Percentiles rank a stretch among this genome's conserved stretches.
These are phyloP conservation scores for Dothideomycetes sp. DNA, from an alignment of 2,329 filamentous ascomycete species.

Conservation along the genomic window DNA sequence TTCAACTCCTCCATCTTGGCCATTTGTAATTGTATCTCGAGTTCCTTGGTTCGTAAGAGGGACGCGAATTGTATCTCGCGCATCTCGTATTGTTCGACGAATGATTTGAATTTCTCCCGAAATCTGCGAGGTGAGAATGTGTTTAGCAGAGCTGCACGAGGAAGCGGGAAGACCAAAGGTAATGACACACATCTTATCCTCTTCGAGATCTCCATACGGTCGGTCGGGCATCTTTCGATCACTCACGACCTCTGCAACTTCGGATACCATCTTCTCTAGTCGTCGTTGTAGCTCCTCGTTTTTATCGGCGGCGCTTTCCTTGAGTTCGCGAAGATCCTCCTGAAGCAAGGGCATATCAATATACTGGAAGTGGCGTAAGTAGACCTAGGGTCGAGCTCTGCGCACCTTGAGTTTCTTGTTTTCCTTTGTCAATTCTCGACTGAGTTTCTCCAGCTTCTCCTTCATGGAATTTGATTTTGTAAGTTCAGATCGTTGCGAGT, in stretches of 20 bases:
- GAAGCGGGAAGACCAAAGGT: not conserved
- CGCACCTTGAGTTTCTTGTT: constrained; percentile 95
- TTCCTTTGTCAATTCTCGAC: constrained; percentile 85
- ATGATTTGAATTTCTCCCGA: constrained; percentile 78
- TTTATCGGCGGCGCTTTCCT: constrained; percentile 74
- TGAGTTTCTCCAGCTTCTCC: constrained; percentile 94
- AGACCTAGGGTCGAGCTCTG: no score
- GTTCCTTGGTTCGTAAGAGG: constrained; percentile 83
- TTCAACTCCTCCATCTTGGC: constrained; percentile 82
- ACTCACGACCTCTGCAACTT: constrained; percentile 80
- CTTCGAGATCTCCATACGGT: constrained; percentile 73
- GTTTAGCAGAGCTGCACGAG: constrained; percentile 2
- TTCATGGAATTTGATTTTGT: constrained; percentile 85
- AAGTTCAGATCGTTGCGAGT: constrained; percentile 75
- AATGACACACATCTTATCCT: constrained; percentile 65
- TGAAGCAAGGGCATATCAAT: constrained; percentile 35
- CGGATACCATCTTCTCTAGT: constrained; percentile 66
- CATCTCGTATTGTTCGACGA: constrained; percentile 93
- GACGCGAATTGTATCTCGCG: constrained; percentile 91
- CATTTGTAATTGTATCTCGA: constrained; percentile 87
- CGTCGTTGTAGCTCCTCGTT: constrained; percentile 76
- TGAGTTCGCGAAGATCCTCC: constrained; percentile 77
- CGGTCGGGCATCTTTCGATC: constrained; percentile 73
- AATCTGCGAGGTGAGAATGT: constrained; percentile 27
- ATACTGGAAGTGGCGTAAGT: no score